Conservation (phyloP, 129 eudicot species). For the Saussurea involucrata region DNA sequence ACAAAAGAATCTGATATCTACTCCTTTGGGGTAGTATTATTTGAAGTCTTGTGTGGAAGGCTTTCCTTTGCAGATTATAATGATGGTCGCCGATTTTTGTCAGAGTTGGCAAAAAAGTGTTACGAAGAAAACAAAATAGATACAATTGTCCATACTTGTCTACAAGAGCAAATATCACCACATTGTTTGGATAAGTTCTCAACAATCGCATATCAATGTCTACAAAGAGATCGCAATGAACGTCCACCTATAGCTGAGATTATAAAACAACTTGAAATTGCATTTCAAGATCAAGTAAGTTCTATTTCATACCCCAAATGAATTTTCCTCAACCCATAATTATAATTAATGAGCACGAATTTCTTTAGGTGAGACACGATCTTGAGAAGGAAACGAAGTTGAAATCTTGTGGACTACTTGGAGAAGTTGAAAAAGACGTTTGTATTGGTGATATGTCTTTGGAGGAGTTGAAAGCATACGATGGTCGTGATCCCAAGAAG, state of each 20-base stretch:
- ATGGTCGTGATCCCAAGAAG: constrained; percentile 49
- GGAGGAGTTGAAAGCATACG: constrained; percentile 44
- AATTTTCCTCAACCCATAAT: background rate
- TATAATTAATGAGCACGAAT: background rate
- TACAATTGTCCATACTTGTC: background rate
- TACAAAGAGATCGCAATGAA: background rate
- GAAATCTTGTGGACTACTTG: background rate
- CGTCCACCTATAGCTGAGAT: background rate
- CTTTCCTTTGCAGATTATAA: background rate
- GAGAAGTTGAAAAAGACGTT: constrained; percentile 8
- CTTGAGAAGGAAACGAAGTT: background rate
- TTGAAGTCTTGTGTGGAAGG: constrained; percentile 1
- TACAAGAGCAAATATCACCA: background rate
- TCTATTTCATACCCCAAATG: no score
- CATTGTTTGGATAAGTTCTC: background rate
- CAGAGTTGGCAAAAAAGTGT: background rate
- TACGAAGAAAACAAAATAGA: background rate
- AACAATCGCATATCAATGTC: background rate
- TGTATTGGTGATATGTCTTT: constrained; percentile 54
- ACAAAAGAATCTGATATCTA: background rate
- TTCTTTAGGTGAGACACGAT: background rate
- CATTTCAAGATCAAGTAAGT: background rate
- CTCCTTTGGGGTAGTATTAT: constrained; percentile 2
- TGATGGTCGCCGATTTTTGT: background rate
- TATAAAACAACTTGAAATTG: background rate